These are phyloP conservation scores for Clausena lansium DNA, from an alignment of 345 rosid species.

Conservation along the genomic window DNA sequence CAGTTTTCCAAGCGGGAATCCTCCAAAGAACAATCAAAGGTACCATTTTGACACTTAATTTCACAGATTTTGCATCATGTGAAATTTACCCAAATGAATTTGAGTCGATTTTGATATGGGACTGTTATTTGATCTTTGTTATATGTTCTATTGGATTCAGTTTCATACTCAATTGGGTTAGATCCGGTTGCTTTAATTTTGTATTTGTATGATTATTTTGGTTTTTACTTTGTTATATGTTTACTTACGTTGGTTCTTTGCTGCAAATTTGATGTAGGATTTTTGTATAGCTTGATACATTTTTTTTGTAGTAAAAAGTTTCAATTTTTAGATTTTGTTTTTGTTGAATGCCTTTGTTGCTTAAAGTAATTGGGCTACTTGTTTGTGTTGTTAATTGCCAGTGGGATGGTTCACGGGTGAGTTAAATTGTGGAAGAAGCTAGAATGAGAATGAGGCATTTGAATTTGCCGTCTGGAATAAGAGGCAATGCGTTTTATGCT, in stretches of 20 bases:
- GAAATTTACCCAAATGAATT: constrained; percentile 1
- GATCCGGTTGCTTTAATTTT: constrained; percentile 5
- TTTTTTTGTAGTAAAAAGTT: neutral
- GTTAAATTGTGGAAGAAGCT: constrained; percentile 24
- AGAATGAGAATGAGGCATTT: constrained; percentile 48
- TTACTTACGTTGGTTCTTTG: neutral
- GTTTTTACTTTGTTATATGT: neutral
- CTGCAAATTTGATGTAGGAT: neutral
- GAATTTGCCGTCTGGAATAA: constrained; percentile 35
- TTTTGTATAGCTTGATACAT: neutral
- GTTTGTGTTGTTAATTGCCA: constrained; percentile 7
- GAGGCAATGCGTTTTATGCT: constrained; percentile 30
- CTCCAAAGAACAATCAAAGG: neutral
- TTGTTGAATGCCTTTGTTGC: neutral
- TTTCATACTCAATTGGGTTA: neutral
- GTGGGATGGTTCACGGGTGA: constrained; percentile 17
- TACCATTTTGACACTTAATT: neutral
- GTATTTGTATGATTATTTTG: neutral
- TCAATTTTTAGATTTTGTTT: neutral
- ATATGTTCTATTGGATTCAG: neutral
- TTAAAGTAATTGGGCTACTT: neutral
- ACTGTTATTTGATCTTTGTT: neutral
- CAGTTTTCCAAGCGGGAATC: neutral
- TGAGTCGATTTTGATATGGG: neutral
- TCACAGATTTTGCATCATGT: neutral